phyloP scores from a whole-genome alignment of 805 yeast species.

The Candida sakaeoensis region DNA sequence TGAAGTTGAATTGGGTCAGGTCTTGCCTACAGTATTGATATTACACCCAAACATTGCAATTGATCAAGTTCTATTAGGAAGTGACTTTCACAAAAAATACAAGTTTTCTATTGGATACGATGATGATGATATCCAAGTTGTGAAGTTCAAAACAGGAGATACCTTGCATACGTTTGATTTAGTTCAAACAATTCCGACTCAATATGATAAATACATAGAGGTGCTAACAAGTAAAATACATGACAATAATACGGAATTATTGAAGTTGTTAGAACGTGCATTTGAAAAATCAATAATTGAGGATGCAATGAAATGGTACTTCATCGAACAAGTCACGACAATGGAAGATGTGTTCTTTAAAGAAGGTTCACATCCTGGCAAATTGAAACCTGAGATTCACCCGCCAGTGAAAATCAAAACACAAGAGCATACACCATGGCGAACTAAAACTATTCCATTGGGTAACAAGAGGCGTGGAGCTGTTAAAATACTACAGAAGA shows the following conservation, averaged over 20 bases:
- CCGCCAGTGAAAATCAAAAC: slow-evolving; percentile 4
- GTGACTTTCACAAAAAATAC: neutral
- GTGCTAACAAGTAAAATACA: no score
- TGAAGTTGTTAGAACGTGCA: neutral
- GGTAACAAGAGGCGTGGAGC: slow-evolving; percentile 1
- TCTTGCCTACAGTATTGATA: no score
- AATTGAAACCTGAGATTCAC: neutral
- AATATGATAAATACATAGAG: no score
- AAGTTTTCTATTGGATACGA: neutral
- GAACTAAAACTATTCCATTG: slow-evolving; percentile 1
- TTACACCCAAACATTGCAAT: neutral
- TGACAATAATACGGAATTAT: neutral
- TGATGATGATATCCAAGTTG: neutral
- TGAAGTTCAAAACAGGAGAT: no score
- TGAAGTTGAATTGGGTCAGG: neutral
- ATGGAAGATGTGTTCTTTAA: slow-evolving; percentile 1
- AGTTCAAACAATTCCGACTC: no score
- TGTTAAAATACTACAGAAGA: neutral
- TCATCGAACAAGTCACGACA: neutral
- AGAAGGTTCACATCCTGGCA: slow-evolving; percentile 3
- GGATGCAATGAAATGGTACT: neutral
- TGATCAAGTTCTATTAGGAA: neutral
- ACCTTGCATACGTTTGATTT: no score
- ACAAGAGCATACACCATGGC: slow-evolving; percentile 2
- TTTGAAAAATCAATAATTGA: neutral